Conservation (phyloP, 768 basidiomycete species). For the Galerina sulciceps region DNA sequence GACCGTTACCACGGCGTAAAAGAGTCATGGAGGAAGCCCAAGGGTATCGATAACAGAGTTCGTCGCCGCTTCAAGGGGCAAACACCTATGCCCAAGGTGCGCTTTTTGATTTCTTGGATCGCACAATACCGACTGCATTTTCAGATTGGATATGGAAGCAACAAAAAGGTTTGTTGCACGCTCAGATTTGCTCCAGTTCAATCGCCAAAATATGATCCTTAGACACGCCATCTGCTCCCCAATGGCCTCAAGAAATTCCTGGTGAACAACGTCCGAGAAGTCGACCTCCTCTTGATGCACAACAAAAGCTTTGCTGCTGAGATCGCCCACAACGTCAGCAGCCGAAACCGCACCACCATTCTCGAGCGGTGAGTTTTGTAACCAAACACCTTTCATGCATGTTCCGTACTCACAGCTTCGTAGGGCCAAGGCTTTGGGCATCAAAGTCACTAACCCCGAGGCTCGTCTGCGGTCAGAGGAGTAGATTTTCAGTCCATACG, state of each 20-base stretch:
- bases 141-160: constrained; percentile 88
- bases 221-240: constrained; percentile 95
- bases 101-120: constrained; percentile 19
- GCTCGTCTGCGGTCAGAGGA: constrained; percentile 97
- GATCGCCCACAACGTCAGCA: constrained; percentile 95
- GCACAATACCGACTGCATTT: neutral
- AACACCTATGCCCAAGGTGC: constrained; percentile 93
- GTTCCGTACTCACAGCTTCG: constrained; percentile 10
- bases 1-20: constrained; percentile 97
- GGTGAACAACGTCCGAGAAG: constrained; percentile 90
- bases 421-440: constrained; percentile 83
- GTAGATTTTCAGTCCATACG: constrained; percentile 51
- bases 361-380: constrained; percentile 71
- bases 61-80: constrained; percentile 95
- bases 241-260: constrained; percentile 96
- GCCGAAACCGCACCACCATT: constrained; percentile 91
- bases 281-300: constrained; percentile 97
- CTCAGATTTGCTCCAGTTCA: constrained; percentile 37
- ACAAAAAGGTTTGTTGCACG: constrained; percentile 67
- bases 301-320: constrained; percentile 95
- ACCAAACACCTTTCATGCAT: neutral
- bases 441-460: constrained; percentile 94
- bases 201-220: constrained; percentile 4
- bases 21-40: constrained; percentile 99
- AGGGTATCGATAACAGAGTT: constrained; percentile 99